These are phyloP conservation scores for Cucurbita ficifolia DNA, from an alignment of 306 rosid species.

Conservation along the genomic window DNA sequence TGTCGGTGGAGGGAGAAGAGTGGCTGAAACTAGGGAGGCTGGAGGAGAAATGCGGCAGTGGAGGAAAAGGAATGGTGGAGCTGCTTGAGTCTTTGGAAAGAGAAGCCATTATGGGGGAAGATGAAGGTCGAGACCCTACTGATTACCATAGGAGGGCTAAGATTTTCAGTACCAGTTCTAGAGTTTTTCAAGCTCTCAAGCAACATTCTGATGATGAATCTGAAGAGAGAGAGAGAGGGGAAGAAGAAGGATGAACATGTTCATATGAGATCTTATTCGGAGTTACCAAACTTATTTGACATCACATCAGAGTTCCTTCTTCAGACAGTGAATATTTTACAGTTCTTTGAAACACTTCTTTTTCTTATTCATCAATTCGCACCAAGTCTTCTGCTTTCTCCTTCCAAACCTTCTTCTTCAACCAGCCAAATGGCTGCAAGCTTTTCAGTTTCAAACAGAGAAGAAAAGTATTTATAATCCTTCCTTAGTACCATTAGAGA, in stretches of 20 bases:
- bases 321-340: not conserved
- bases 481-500: not conserved
- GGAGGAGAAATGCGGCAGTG: slow-evolving; percentile 44
- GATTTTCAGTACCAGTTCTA: slow-evolving; percentile 48
- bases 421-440: slow-evolving; percentile 61
- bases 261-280: not conserved
- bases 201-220: slow-evolving; percentile 6
- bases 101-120: slow-evolving; percentile 86
- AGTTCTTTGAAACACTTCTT: not conserved
- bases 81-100: slow-evolving; percentile 57
- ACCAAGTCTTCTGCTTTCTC: slow-evolving; percentile 48
- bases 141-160: slow-evolving; percentile 71
- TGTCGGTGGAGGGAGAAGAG: slow-evolving; percentile 32
- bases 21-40: slow-evolving; percentile 14
- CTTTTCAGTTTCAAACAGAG: not conserved
- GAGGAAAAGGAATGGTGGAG: slow-evolving; percentile 33
- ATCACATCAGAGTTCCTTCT: not conserved
- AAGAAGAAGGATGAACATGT: not conserved
- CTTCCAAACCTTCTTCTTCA: slow-evolving; percentile 49
- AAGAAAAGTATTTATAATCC: not conserved
- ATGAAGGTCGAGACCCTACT: slow-evolving; percentile 48
- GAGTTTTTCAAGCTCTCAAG: slow-evolving; percentile 63
- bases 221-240: not conserved
- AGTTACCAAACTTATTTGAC: not conserved
- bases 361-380: slow-evolving; percentile 1